Evolutionary conservation across 371 early-diverging fungal species (phyloP).

Genomic region (Mucor velutinosus): DNA sequence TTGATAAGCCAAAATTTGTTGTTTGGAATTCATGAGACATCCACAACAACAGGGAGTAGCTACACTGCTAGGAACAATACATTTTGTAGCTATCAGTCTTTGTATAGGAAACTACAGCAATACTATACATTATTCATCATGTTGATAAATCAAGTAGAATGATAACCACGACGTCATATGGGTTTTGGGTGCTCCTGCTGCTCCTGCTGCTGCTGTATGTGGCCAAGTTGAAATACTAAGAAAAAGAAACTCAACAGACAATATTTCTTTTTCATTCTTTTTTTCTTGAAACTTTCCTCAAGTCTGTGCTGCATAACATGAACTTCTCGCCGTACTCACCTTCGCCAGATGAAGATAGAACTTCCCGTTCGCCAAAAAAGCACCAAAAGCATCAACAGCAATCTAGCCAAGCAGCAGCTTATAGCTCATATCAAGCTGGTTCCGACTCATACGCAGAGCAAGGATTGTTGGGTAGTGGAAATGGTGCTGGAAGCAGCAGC

Average conservation of each 20-base stretch:
- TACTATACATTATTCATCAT: neutral
- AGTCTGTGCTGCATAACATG: conserved; percentile 17
- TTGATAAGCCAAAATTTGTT: too few relatives aligned
- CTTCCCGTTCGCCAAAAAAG: conserved; percentile 21
- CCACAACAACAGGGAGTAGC: too few relatives aligned
- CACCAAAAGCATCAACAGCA: conserved; percentile 12
- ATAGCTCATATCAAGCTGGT: conserved; percentile 34
- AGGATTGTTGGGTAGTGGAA: conserved; percentile 32
- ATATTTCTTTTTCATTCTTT: neutral
- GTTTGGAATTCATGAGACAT: too few relatives aligned
- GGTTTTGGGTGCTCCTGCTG: neutral
- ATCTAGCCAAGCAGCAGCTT: conserved; percentile 5
- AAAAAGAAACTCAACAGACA: neutral
- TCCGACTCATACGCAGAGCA: conserved; percentile 37
- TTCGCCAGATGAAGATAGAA: conserved; percentile 56
- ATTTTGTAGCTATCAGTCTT: too few relatives aligned
- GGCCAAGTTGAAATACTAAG: neutral
- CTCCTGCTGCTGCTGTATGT: neutral
- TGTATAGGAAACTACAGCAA: neutral
- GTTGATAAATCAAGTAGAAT: neutral
- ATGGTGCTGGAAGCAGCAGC: conserved; percentile 17
- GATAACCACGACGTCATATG: neutral
- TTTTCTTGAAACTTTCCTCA: neutral
- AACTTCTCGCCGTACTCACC: conserved; percentile 56
- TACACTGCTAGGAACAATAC: too few relatives aligned